A percentile compares a stretch with the other conserved stretches of the same genome.
Evolutionary conservation across 140 eudicot genomes (phyloP).

Genomic region (Ambrosia hybrid): DNA sequence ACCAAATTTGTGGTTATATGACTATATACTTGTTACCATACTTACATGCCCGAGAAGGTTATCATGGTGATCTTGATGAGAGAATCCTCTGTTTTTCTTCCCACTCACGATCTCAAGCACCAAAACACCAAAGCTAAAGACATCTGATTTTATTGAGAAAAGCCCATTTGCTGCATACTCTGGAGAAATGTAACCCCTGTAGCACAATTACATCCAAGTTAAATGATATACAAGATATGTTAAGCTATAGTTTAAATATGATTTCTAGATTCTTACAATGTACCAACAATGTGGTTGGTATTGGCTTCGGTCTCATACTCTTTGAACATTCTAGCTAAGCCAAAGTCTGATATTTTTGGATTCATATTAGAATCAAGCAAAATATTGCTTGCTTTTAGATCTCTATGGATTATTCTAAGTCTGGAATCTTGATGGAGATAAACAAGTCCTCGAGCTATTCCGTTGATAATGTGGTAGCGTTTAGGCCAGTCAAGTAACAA

Average conservation of each 20-base stretch:
- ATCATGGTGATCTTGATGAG: conserved; percentile 29
- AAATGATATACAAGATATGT: too few relatives aligned
- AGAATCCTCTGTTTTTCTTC: conserved; percentile 43
- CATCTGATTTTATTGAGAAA: conserved; percentile 38
- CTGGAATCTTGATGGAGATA: conserved; percentile 42
- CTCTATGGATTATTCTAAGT: conserved; percentile 36
- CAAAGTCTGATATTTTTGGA: conserved; percentile 37
- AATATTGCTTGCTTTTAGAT: conserved; percentile 39
- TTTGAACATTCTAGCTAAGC: too few relatives aligned
- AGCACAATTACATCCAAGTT: neutral
- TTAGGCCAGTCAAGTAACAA: conserved; percentile 28
- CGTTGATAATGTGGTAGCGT: conserved; percentile 33
- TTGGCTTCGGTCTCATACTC: too few relatives aligned
- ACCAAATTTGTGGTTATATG: neutral
- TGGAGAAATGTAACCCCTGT: conserved; percentile 19
- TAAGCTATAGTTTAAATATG: too few relatives aligned
- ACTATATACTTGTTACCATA: neutral
- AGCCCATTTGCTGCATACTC: conserved; percentile 38
- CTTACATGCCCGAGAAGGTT: conserved; percentile 48
- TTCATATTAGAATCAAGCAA: conserved; percentile 36
- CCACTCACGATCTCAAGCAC: conserved; percentile 45
- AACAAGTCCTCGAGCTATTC: conserved; percentile 43
- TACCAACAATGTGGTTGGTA: too few relatives aligned
- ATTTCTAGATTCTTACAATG: too few relatives aligned
- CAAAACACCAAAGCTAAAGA: conserved; percentile 44